Conservation (phyloP, 1,284 basidiomycete species). For the Sporisorium scitamineum region DNA sequence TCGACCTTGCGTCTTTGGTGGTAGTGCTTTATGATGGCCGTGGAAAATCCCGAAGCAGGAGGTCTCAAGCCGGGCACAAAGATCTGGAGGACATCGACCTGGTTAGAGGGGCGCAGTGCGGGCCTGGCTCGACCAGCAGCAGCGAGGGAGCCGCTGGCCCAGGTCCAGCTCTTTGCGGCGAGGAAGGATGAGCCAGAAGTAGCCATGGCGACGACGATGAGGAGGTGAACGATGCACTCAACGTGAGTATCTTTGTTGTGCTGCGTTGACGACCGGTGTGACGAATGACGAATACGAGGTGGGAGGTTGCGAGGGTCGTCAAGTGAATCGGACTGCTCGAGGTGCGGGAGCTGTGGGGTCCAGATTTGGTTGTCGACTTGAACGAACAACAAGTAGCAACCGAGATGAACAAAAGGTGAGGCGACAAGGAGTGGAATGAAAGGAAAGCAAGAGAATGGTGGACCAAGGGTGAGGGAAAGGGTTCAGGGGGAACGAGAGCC, state of each 20-base stretch:
- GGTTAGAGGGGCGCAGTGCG: conserved; percentile 22
- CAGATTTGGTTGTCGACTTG: neutral
- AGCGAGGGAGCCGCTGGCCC: conserved; percentile 43
- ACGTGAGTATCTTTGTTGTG: neutral
- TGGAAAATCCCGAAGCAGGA: conserved; percentile 26
- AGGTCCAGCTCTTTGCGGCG: conserved; percentile 39
- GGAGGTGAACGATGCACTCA: neutral
- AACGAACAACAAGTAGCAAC: neutral
- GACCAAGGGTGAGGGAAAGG: conserved; percentile 5
- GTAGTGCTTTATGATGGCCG: conserved; percentile 48
- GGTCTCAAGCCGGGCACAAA: conserved; percentile 44
- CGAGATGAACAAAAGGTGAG: too few species aligned
- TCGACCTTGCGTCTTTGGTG: conserved; percentile 39
- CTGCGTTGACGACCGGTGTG: neutral
- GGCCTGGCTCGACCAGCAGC: conserved; percentile 39
- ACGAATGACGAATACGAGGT: neutral
- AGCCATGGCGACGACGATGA: conserved; percentile 12
- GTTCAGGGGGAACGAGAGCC: conserved; percentile 19
- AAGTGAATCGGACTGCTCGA: conserved; percentile 5
- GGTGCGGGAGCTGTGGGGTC: neutral
- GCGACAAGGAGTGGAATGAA: neutral
- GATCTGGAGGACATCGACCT: conserved; percentile 51
- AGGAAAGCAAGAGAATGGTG: neutral
- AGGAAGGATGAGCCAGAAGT: conserved; percentile 38
- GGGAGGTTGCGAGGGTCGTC: conserved; percentile 4